Percentiles rank a stretch among this genome's conserved stretches.
phyloP scores from a whole-genome alignment of 495 filamentous ascomycete species.

The Daldinia vernicosa region DNA sequence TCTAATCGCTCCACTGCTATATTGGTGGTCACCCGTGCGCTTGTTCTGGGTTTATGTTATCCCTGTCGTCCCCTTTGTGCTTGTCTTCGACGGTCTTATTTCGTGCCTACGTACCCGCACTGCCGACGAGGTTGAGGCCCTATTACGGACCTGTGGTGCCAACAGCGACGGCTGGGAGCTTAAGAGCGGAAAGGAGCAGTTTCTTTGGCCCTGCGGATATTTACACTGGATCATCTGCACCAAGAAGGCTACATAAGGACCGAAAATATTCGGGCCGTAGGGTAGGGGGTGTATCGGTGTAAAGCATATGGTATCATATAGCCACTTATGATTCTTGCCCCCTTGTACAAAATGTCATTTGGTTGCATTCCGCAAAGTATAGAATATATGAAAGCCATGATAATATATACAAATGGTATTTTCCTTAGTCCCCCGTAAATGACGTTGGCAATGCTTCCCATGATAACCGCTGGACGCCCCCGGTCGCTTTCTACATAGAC shows the following conservation, averaged over 20 bases:
- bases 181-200: slow-evolving; percentile 58
- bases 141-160: slow-evolving; percentile 62
- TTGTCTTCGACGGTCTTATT: slow-evolving; percentile 73
- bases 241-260: slow-evolving; percentile 39
- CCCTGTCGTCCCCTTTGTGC: slow-evolving; percentile 69
- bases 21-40: slow-evolving; percentile 65
- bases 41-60: slow-evolving; percentile 72
- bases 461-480: slow-evolving; percentile 34
- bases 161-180: slow-evolving; percentile 62
- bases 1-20: slow-evolving; percentile 59
- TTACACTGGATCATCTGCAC: slow-evolving; percentile 61
- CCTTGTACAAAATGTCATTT: slow-evolving; percentile 2
- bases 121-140: slow-evolving; percentile 66
- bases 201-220: slow-evolving; percentile 60
- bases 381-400: slow-evolving; percentile 31
- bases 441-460: slow-evolving; percentile 24
- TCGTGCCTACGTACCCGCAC: slow-evolving; percentile 71
- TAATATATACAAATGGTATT: slow-evolving; percentile 40
- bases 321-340: slow-evolving; percentile 2
- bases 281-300: neutral
- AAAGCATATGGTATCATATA: slow-evolving; percentile 15
- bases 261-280: neutral
- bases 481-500: slow-evolving; percentile 8
- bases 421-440: slow-evolving; percentile 26
- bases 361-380: neutral